Conservation (phyloP, 345 rosid genomes). For the Punica granatum region DNA sequence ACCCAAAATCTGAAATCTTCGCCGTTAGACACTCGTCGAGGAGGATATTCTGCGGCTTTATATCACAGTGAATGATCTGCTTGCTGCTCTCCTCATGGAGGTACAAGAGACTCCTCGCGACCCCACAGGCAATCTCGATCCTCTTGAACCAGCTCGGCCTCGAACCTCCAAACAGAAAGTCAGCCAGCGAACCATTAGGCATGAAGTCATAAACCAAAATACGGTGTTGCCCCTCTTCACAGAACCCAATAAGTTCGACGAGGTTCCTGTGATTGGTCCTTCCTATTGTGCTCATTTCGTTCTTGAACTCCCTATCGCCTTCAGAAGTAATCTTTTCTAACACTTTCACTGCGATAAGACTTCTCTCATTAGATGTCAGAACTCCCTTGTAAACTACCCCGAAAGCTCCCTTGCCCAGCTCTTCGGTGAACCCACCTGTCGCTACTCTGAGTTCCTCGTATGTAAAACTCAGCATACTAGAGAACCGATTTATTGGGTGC, state of each 20-base stretch:
- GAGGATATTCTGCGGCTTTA: slow-evolving; percentile 16
- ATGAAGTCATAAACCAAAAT: slow-evolving; percentile 26
- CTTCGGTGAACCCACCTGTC: slow-evolving; percentile 10
- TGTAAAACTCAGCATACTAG: slow-evolving; percentile 1
- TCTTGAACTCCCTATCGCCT: slow-evolving; percentile 18
- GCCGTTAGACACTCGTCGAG: slow-evolving; percentile 8
- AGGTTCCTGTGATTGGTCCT: slow-evolving; percentile 32
- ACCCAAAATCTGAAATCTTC: slow-evolving; percentile 16
- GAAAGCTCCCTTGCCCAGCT: slow-evolving; percentile 18
- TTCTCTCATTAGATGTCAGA: not conserved
- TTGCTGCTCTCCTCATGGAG: slow-evolving; percentile 20
- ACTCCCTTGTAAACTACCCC: slow-evolving; percentile 24
- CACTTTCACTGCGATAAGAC: slow-evolving; percentile 18
- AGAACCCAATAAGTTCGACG: slow-evolving; percentile 26
- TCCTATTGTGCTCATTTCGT: slow-evolving; percentile 19
- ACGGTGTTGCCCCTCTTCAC: slow-evolving; percentile 16
- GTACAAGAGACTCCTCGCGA: slow-evolving; percentile 19
- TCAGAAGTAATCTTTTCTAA: slow-evolving; percentile 7
- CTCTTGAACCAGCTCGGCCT: slow-evolving; percentile 19
- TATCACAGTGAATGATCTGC: slow-evolving; percentile 15
- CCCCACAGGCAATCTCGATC: slow-evolving; percentile 13
- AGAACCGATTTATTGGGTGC: not conserved
- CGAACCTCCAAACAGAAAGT: slow-evolving; percentile 13
- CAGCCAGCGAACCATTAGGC: slow-evolving; percentile 18
- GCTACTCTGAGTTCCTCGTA: slow-evolving; percentile 5